Percentiles rank a stretch among this genome's conserved stretches.
phyloP scores from a whole-genome alignment of 805 yeast species.

The Hanseniaspora taiwanica region DNA sequence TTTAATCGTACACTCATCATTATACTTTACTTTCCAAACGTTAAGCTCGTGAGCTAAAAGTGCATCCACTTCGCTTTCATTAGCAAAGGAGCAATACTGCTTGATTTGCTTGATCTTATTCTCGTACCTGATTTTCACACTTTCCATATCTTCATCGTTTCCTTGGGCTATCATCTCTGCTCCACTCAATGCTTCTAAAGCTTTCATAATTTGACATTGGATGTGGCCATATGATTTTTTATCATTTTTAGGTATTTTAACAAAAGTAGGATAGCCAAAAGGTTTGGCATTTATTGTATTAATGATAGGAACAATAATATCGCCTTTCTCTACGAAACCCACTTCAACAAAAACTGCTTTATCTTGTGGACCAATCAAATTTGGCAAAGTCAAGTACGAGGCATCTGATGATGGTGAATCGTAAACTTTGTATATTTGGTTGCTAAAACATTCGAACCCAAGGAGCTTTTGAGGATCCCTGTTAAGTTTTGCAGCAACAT shows the following conservation, averaged over 20 bases:
- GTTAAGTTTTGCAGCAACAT: slow-evolving; percentile 37
- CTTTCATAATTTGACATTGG: too few relatives aligned
- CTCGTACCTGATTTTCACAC: too few relatives aligned
- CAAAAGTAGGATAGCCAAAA: slow-evolving; percentile 70
- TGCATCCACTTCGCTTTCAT: too few relatives aligned
- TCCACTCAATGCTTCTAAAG: not conserved
- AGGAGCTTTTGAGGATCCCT: slow-evolving; percentile 27
- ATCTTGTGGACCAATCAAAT: slow-evolving; percentile 50
- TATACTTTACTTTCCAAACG: too few relatives aligned
- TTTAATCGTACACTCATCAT: too few relatives aligned
- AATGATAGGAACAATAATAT: slow-evolving; percentile 48
- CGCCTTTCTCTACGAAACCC: slow-evolving; percentile 27
- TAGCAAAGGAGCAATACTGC: too few relatives aligned
- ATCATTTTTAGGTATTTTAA: slow-evolving; percentile 22
- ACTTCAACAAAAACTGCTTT: slow-evolving; percentile 52
- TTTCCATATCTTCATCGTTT: too few relatives aligned
- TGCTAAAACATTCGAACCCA: slow-evolving; percentile 51
- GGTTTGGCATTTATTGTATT: slow-evolving; percentile 33
- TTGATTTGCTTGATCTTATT: too few relatives aligned
- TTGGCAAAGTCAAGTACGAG: slow-evolving; percentile 49
- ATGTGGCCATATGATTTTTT: not conserved
- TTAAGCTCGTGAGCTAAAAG: too few relatives aligned
- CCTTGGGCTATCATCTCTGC: too few relatives aligned
- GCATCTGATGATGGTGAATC: slow-evolving; percentile 43
- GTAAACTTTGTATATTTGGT: slow-evolving; percentile 56